These are phyloP conservation scores for Eutypella sp. DNA, from an alignment of 2,329 filamentous ascomycete species.

Conservation along the genomic window DNA sequence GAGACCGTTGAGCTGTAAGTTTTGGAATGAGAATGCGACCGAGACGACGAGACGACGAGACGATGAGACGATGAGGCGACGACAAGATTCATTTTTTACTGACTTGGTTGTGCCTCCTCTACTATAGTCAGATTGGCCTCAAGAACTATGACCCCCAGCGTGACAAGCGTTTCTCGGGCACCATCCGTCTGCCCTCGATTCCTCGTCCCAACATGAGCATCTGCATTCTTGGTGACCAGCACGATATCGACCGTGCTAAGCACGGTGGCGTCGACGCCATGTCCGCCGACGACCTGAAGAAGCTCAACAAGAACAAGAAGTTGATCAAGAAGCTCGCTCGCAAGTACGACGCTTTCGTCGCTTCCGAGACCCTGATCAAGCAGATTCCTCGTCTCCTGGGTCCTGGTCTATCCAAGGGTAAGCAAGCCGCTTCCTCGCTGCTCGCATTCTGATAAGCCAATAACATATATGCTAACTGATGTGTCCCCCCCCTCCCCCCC, in stretches of 20 bases:
- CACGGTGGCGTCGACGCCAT: slow-evolving; percentile 98
- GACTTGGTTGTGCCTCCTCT: no score
- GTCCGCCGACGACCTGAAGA: slow-evolving; percentile 98
- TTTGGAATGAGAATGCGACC: no score
- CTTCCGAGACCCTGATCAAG: slow-evolving; percentile 97
- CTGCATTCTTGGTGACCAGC: slow-evolving; percentile 64
- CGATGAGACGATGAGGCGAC: no score
- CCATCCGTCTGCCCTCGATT: slow-evolving; percentile 88
- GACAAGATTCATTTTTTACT: no score
- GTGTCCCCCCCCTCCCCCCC: no score
- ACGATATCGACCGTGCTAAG: slow-evolving; percentile 99
- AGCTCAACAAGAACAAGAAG: slow-evolving; percentile 99
- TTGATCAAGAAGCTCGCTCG: slow-evolving; percentile 99
- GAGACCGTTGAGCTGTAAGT: slow-evolving; percentile 74
- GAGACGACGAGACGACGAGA: no score
- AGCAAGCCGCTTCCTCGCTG: slow-evolving; percentile 21
- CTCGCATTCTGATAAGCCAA: background rate
- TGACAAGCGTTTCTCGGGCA: slow-evolving; percentile 99
- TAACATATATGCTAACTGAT: slow-evolving; percentile 23
- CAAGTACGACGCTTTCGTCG: slow-evolving; percentile 99
- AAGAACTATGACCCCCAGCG: slow-evolving; percentile 99
- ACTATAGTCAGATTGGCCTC: slow-evolving; percentile 69
- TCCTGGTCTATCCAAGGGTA: slow-evolving; percentile 95
- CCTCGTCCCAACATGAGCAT: slow-evolving; percentile 64
- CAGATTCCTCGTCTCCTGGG: slow-evolving; percentile 99